Evolutionary conservation across 1,284 basidiomycete genomes (phyloP).

Genomic region (Ceratobasidium sp.): DNA sequence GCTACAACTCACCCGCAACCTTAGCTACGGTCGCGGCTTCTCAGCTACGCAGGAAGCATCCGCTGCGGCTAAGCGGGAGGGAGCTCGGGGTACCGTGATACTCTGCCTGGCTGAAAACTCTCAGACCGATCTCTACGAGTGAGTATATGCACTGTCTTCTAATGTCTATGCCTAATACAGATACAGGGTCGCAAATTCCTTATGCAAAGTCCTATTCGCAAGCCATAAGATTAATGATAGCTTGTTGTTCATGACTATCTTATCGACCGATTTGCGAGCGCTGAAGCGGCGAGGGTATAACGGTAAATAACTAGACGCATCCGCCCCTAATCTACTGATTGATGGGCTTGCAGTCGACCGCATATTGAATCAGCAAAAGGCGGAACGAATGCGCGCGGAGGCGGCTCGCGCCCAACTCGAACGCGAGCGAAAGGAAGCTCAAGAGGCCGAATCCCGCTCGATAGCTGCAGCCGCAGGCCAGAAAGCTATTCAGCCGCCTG

Average conservation of each 20-base stretch:
- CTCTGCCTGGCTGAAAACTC: conserved; percentile 81
- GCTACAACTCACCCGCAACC: conserved; percentile 61
- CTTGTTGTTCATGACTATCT: conserved; percentile 90
- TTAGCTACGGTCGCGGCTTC: conserved; percentile 56
- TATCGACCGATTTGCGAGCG: conserved; percentile 88
- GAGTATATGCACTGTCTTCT: conserved; percentile 55
- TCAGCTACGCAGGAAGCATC: conserved; percentile 73
- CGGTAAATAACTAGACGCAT: conserved; percentile 61
- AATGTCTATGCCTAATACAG: conserved; percentile 23
- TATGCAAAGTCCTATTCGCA: conserved; percentile 82
- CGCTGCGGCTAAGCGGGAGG: conserved; percentile 73
- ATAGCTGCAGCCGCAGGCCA: conserved; percentile 5
- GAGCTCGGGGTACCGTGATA: conserved; percentile 72
- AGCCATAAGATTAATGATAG: conserved; percentile 84
- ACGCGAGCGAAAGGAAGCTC: conserved; percentile 35
- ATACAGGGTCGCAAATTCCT: conserved; percentile 78
- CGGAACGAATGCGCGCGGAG: conserved; percentile 60
- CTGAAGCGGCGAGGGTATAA: conserved; percentile 90
- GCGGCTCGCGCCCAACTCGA: conserved; percentile 53
- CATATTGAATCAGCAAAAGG: conserved; percentile 85
- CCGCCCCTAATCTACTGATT: background rate
- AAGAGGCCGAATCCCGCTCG: conserved; percentile 19
- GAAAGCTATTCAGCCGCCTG: conserved; percentile 1
- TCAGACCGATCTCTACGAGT: conserved; percentile 94
- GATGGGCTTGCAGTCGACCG: conserved; percentile 76